A percentile compares a stretch with the other conserved stretches of the same genome.
phyloP scores from a whole-genome alignment of 305 asterid genomes.

The Fraxinus dipetala region DNA sequence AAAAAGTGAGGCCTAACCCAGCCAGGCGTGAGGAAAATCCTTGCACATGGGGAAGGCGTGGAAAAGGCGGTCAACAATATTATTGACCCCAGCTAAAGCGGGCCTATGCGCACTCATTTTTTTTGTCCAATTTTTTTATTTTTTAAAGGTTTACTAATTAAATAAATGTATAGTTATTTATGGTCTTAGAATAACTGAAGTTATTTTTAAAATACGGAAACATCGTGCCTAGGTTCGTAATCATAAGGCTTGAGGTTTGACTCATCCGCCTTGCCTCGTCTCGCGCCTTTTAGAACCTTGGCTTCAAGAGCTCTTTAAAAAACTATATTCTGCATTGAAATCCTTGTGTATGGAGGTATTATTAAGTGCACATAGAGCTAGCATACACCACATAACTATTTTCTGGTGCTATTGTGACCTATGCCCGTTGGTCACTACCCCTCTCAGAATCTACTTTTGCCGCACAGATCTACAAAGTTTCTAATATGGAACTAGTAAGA shows the following conservation, averaged over 20 bases:
- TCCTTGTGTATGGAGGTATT: not conserved
- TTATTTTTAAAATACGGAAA: not conserved
- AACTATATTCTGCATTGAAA: not conserved
- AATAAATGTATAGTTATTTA: not conserved
- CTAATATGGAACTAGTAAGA: slow-evolving; percentile 94
- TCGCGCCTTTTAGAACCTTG: not conserved
- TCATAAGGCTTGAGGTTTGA: not conserved
- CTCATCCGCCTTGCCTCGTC: not conserved
- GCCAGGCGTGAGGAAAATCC: not conserved
- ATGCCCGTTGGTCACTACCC: not conserved
- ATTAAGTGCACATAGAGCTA: not conserved
- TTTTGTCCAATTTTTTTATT: not conserved
- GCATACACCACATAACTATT: not conserved
- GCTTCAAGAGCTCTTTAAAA: slow-evolving; percentile 8
- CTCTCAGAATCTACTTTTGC: slow-evolving; percentile 14
- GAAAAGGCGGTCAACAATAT: not conserved
- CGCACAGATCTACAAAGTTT: slow-evolving; percentile 77
- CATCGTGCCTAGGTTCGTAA: not conserved
- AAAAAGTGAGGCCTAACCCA: not conserved
- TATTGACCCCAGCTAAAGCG: not conserved
- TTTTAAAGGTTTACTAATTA: not conserved
- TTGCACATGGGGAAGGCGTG: not conserved
- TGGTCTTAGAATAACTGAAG: not conserved
- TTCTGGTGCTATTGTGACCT: slow-evolving; percentile 2
- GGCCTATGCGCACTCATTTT: not conserved